Evolutionary conservation across 2,329 filamentous ascomycete species (phyloP).

Genomic region (Curvularia sp.): DNA sequence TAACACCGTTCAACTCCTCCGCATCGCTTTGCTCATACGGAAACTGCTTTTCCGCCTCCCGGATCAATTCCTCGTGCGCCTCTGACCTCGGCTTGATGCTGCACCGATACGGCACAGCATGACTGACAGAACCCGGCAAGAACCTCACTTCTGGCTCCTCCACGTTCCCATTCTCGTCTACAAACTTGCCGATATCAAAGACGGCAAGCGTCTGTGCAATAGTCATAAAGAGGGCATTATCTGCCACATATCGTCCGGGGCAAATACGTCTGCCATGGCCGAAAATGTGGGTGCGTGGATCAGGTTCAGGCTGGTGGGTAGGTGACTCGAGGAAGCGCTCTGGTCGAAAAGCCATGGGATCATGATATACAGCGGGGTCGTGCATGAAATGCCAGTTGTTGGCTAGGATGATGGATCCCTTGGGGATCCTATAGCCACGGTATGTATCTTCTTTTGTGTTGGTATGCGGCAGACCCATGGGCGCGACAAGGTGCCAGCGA

Average conservation of each 20-base stretch:
- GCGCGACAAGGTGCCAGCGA: constrained; percentile 45
- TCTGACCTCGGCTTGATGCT: constrained; percentile 44
- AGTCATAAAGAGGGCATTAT: constrained; percentile 52
- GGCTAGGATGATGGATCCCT: constrained; percentile 46
- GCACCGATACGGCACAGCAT: constrained; percentile 47
- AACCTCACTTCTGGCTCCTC: constrained; percentile 12
- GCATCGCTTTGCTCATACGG: constrained; percentile 50
- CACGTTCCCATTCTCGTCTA: not conserved
- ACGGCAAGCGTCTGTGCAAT: constrained; percentile 57
- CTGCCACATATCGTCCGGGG: constrained; percentile 53
- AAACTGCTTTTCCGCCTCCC: constrained; percentile 37
- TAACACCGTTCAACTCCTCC: constrained; percentile 13
- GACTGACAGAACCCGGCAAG: constrained; percentile 43
- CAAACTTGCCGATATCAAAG: constrained; percentile 51
- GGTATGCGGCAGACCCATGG: constrained; percentile 45
- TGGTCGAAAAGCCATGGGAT: constrained; percentile 53
- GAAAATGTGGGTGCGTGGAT: constrained; percentile 47
- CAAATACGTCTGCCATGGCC: constrained; percentile 56
- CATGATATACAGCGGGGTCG: constrained; percentile 47
- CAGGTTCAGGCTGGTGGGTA: constrained; percentile 46
- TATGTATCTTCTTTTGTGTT: constrained; percentile 47
- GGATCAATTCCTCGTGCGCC: constrained; percentile 44
- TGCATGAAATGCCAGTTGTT: constrained; percentile 54
- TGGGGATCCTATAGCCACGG: constrained; percentile 53
- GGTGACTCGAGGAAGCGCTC: constrained; percentile 51